Evolutionary conservation across 1,284 basidiomycete species (phyloP), one percentile per base, ranked within the genome.

Genomic region (Boletus calvinii): DNA sequence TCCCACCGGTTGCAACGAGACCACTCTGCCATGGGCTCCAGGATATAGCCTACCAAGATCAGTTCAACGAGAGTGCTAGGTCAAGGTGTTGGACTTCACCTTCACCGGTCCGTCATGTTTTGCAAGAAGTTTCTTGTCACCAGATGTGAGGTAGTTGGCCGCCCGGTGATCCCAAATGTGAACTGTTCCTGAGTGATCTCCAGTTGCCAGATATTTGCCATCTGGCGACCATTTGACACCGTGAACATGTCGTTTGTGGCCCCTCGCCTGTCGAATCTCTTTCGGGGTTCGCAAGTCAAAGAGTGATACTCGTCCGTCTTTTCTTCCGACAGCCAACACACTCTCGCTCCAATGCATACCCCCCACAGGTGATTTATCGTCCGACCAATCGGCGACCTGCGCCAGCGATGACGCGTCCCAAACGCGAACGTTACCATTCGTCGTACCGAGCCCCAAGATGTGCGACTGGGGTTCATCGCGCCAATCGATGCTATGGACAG

Each of bases 11-110:
- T 1, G 92, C 92, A 20, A 98, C 79, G 5, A 94, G 73, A 59
- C 87, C 89, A 1, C 82, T 75, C 61, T 92, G 85, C 92, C 93
- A 96, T 0, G 94, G 93, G 65, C 88, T 93, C 92, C 94, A 98
- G 0, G 90, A 84, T 32, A 98, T 73, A 1, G 92, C 92, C 90
- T 93, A 54, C 48, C 36, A 52, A 46, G 32, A 38, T 46, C 40
- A 36, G 34, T 46, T 54, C 38, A 48, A 26, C 32, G 12, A 39
- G 15, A 24, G 18, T 3, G 18, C 7, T 22, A n/a, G 17, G 26
- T 17, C 1, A 36, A 40, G 31, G 43, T 6, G 15, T 40, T 40
- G 26, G 24, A 31, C 65, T 66, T 60, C 64, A 86, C 84, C 66
- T 85, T 83, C 40, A 87, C 76, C 0, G 77, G 73, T 29, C 74